Percentiles rank a stretch among this genome's conserved stretches.
Evolutionary conservation across 768 basidiomycete genomes (phyloP).

Genomic region (Phanerochaete carnosa): DNA sequence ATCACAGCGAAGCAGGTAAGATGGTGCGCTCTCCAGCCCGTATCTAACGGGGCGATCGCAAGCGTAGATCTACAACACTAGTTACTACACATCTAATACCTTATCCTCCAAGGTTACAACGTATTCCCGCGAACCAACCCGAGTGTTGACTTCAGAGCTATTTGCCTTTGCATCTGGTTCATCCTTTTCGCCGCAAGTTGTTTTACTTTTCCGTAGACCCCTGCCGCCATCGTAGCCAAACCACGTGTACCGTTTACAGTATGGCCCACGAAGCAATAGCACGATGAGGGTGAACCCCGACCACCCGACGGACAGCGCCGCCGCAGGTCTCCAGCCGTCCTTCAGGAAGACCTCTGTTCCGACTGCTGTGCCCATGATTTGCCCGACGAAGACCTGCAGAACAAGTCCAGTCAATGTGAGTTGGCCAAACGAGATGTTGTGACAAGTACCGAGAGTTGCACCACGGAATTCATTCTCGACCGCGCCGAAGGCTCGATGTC

Average conservation of each 20-base stretch:
- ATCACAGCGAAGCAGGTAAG: no score
- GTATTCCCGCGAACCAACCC: no score
- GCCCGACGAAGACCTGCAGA: conserved; percentile 57
- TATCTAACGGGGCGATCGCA: no score
- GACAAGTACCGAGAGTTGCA: conserved; percentile 53
- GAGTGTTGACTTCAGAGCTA: no score
- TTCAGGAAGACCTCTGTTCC: conserved; percentile 64
- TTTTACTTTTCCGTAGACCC: background rate
- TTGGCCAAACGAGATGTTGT: background rate
- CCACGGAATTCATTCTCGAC: conserved; percentile 70
- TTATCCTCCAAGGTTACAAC: no score
- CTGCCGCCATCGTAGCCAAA: conserved; percentile 56
- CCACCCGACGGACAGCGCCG: conserved; percentile 53
- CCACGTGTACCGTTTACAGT: conserved; percentile 49
- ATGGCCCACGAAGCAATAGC: conserved; percentile 63
- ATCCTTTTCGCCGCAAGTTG: background rate
- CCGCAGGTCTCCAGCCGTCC: conserved; percentile 67
- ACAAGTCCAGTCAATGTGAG: background rate
- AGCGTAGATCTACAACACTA: no score
- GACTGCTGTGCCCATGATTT: conserved; percentile 74
- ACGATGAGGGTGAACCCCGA: conserved; percentile 51
- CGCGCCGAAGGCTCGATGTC: background rate
- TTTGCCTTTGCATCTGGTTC: no score
- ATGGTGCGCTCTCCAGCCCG: no score
- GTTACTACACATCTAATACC: no score